These are phyloP conservation scores for Zygosaccharomyces siamensis DNA, from an alignment of 805 yeast genomes.

Conservation along the genomic window DNA sequence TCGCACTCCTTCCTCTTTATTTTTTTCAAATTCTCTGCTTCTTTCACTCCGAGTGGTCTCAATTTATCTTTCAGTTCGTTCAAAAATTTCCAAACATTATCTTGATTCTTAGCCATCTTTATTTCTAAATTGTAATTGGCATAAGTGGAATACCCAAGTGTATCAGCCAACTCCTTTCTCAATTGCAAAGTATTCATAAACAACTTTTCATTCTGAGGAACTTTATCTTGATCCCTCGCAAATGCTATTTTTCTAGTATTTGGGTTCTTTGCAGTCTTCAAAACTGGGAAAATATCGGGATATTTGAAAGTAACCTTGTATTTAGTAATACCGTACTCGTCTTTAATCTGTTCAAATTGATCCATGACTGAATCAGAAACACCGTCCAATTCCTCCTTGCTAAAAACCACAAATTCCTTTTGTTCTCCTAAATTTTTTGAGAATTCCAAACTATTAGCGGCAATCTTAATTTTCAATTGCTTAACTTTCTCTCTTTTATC, in stretches of 20 bases:
- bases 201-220: conserved; percentile 57
- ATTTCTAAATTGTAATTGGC: conserved; percentile 70
- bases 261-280: conserved; percentile 61
- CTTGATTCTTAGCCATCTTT: conserved; percentile 71
- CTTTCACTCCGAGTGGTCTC: conserved; percentile 54
- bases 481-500: conserved; percentile 54
- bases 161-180: conserved; percentile 56
- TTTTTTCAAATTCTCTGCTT: conserved; percentile 43
- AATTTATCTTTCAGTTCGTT: conserved; percentile 56
- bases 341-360: conserved; percentile 46
- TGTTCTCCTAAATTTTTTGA: conserved; percentile 69
- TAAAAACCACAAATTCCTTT: conserved; percentile 53
- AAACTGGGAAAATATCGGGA: conserved; percentile 74
- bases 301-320: conserved; percentile 73
- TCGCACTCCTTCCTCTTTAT: conserved; percentile 53
- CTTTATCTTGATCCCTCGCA: conserved; percentile 63
- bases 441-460: conserved; percentile 53
- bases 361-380: conserved; percentile 61
- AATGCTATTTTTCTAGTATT: conserved; percentile 64
- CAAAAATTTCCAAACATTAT: conserved; percentile 56
- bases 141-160: conserved; percentile 63
- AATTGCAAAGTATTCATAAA: conserved; percentile 55
- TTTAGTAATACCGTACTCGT: conserved; percentile 40
- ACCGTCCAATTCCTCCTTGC: conserved; percentile 64
- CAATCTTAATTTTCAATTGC: conserved; percentile 53